Conservation (phyloP, 495 filamentous ascomycete genomes). For the Cercophora scortea region DNA sequence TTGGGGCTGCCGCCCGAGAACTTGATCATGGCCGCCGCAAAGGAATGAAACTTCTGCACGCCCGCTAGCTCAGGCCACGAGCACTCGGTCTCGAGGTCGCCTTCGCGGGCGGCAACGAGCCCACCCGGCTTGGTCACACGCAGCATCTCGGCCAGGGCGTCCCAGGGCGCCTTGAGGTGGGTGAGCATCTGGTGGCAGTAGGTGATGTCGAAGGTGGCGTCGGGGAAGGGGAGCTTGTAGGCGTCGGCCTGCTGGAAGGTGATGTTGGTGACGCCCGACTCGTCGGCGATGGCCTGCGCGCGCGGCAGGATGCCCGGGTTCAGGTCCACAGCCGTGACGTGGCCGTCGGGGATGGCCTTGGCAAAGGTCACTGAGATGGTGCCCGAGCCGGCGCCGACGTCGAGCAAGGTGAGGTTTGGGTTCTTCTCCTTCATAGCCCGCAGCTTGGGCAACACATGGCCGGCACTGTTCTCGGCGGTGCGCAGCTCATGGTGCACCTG, state of each 20-base stretch:
- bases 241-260: constrained; percentile 28
- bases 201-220: constrained; percentile 34
- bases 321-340: constrained; percentile 36
- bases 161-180: constrained; percentile 28
- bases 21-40: constrained; percentile 16
- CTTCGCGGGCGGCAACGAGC: constrained; percentile 34
- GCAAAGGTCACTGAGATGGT: constrained; percentile 32
- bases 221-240: constrained; percentile 32
- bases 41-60: constrained; percentile 25
- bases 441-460: constrained; percentile 26
- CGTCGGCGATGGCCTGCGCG: constrained; percentile 19
- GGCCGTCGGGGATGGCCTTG: constrained; percentile 20
- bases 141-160: constrained; percentile 35
- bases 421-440: constrained; percentile 16
- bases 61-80: constrained; percentile 28
- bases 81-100: constrained; percentile 27
- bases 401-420: constrained; percentile 24
- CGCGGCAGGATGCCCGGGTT: constrained; percentile 26
- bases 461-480: constrained; percentile 28
- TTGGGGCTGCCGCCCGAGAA: constrained; percentile 17
- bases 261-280: constrained; percentile 20
- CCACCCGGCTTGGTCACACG: constrained; percentile 34
- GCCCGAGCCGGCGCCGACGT: constrained; percentile 32
- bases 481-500: constrained; percentile 13
- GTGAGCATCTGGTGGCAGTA: constrained; percentile 32